Evolutionary conservation across 768 basidiomycete genomes (phyloP).

Genomic region (Suillus weaverae): DNA sequence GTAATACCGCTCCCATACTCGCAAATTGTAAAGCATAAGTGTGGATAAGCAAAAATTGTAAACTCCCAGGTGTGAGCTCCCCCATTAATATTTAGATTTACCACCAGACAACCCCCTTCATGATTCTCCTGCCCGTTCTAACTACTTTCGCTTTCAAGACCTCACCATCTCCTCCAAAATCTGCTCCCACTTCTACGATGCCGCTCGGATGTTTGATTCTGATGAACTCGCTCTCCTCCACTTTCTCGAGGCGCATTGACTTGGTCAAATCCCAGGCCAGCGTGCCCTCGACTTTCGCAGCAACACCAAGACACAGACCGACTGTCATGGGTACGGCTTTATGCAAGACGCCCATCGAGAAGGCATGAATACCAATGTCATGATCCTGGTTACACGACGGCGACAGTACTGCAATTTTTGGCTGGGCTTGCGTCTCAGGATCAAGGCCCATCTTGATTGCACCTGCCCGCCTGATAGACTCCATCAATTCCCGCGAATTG

Average conservation of each 20-base stretch:
- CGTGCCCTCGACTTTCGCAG: slow-evolving; percentile 53
- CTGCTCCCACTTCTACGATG: slow-evolving; percentile 64
- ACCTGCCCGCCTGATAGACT: slow-evolving; percentile 54
- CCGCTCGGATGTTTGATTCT: slow-evolving; percentile 68
- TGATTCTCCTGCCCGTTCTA: slow-evolving; percentile 67
- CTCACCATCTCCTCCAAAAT: slow-evolving; percentile 44
- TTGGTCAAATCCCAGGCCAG: slow-evolving; percentile 49
- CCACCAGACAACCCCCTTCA: slow-evolving; percentile 73
- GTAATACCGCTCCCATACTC: too few species aligned
- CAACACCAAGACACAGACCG: slow-evolving; percentile 67
- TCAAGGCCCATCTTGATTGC: slow-evolving; percentile 65
- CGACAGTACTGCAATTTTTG: slow-evolving; percentile 64
- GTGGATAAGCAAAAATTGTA: neutral
- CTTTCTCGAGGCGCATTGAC: slow-evolving; percentile 24
- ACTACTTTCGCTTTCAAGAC: slow-evolving; percentile 63
- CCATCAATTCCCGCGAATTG: slow-evolving; percentile 37
- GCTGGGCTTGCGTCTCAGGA: slow-evolving; percentile 62
- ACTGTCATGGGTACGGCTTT: slow-evolving; percentile 76
- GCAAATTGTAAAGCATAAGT: neutral
- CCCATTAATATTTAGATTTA: slow-evolving; percentile 23
- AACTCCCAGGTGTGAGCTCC: neutral
- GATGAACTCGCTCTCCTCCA: slow-evolving; percentile 32
- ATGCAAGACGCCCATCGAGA: slow-evolving; percentile 73
- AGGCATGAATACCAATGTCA: slow-evolving; percentile 51
- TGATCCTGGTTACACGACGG: slow-evolving; percentile 29